Conservation (phyloP, 768 basidiomycete species). For the Cystobasidium tubakii region DNA sequence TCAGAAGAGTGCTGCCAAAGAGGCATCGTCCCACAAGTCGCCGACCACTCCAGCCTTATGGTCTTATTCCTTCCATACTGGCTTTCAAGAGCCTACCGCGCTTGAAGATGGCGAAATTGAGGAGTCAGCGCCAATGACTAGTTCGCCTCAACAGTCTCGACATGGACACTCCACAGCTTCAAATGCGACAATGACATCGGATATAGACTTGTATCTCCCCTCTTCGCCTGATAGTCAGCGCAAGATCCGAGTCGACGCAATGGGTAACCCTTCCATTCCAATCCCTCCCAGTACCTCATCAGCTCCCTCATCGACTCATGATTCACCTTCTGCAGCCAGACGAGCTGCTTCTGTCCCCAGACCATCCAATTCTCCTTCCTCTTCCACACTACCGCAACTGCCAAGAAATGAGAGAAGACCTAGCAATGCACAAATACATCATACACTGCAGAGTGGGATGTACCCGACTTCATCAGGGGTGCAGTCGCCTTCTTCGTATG, state of each 20-base stretch:
- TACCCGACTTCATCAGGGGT: not conserved
- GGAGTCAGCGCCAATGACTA: not conserved
- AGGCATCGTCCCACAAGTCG: not conserved
- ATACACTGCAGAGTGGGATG: not conserved
- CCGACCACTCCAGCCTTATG: not conserved
- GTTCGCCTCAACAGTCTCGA: not conserved
- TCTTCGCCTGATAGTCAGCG: slow-evolving; percentile 16
- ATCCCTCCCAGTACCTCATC: not conserved
- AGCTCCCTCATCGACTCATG: not conserved
- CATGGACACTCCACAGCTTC: not conserved
- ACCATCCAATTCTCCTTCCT: not conserved
- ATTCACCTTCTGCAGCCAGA: not conserved
- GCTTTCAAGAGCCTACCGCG: slow-evolving; percentile 3
- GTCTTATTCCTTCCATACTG: not conserved
- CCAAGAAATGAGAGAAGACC: not conserved
- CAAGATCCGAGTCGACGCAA: not conserved
- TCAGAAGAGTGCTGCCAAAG: not conserved
- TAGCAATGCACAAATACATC: not conserved
- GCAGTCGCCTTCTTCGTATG: not conserved
- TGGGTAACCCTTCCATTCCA: not conserved
- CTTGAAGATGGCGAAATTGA: not conserved
- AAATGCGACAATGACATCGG: not conserved
- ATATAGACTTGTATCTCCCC: not conserved
- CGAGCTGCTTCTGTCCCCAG: not conserved
- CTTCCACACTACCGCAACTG: not conserved